These are phyloP conservation scores for Blepharisma stoltei DNA, from an alignment of 73 alveolate species.

Conservation along the genomic window DNA sequence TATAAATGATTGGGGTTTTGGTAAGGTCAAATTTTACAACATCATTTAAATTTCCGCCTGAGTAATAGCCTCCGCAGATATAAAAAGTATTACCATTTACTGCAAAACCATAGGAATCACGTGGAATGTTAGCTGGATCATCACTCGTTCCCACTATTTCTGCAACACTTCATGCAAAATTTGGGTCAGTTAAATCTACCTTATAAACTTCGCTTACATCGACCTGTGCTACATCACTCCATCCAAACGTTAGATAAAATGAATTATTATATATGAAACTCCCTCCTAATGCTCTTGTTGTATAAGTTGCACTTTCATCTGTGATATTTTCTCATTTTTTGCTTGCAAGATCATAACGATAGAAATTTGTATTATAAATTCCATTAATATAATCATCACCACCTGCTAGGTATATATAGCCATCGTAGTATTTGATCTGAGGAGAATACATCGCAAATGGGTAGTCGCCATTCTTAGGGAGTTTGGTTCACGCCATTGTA, in stretches of 20 bases:
- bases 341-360: too few species aligned
- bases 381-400: not conserved
- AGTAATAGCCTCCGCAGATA: not conserved
- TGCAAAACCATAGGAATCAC: not conserved
- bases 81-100: not conserved
- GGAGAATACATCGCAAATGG: not conserved
- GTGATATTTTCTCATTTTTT: too few species aligned
- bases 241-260: not conserved
- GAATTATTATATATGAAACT: not conserved
- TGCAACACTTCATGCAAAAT: not conserved
- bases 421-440: not conserved
- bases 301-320: too few species aligned
- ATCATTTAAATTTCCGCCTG: not conserved
- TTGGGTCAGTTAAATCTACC: not conserved
- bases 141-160: not conserved
- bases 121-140: not conserved
- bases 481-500: not conserved
- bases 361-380: too few species aligned
- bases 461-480: not conserved
- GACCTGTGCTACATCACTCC: not conserved
- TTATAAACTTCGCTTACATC: not conserved
- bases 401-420: not conserved
- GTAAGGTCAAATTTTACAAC: conserved; percentile 14
- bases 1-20: not conserved
- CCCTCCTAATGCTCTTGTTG: not conserved